Base-by-base conservation (phyloP, 1,139 yeast genomes). In the Yarrowia galli region DNA sequence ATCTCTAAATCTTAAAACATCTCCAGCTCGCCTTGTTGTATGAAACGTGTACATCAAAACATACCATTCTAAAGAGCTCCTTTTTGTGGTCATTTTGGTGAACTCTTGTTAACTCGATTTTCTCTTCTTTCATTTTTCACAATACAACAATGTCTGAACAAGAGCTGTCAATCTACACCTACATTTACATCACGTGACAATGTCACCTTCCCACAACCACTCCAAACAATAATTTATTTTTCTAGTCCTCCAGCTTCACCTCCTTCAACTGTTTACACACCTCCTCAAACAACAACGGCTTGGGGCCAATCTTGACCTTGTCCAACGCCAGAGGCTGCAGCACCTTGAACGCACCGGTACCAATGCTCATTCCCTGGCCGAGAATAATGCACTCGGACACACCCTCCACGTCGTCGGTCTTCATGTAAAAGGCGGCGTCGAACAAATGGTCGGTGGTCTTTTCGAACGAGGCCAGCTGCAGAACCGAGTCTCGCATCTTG, bases 401-500 rank as follows among this genome's bases (percentile, higher is more conserved):
- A 80, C 99, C 99, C 78, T 96, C 99, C 69, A 96, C 92, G 75
- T 89, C 85, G 78, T 96, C 99, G 36, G 88, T 89, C 83, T 96
- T 95, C 97, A 92, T 92, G 79, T 89, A 95, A 82, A 95, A 96
- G 0, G 99, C 95, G 6, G 99, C 99, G 78, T 96, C 99, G 74
- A 96, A 96, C 77, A 96, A 84, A 80, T 96, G 99, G 77, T 96
- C 99, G 0, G 99, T 95, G 8, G 99, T 96, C 82, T 96, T 96
- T 78, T 96, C 99, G 77, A 96, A 96, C 32, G 97, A 91, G 0
- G 99, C 99, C 77, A 96, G 83, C 79, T 96, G 99, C 76, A 96
- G 82, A 35, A 96, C 99, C 51, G 97, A 91, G 78, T 96, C 99
- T 82, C 99, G 88, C 99, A 96, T 95, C 79, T 96, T 96, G 75